Base-by-base conservation (phyloP, 2,329 filamentous ascomycete species). In the Verticillium nubilum region DNA sequence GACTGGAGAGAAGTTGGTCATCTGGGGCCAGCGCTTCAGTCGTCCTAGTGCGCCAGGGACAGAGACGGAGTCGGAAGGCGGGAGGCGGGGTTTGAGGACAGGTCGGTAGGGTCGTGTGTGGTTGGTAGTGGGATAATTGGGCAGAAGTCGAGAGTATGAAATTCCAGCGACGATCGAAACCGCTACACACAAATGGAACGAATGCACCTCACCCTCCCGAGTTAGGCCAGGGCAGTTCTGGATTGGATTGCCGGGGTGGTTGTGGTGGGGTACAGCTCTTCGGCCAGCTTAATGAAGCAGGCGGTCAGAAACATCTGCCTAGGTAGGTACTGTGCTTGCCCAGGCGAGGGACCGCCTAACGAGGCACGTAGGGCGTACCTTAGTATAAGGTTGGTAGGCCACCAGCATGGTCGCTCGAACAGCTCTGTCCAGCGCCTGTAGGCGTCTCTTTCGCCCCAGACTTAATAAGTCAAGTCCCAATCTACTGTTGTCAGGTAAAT, bases 1-100 rank as follows among this genome's bases (percentile, higher is more conserved):
- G 71, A 64, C 54, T 67, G 67, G 54, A 56, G 52, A 54, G 57
- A 52, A 17, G 54, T 13, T 26, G 54, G 29, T 27, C 27, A 53
- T 53, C 25, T 53, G 52, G 25, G 52, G 42, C 42, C 17, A 23
- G 42, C 42, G 19, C 42, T 25, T 23, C 42, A 19, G 19, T 50
- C 19, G 42, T 50, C 42, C 42, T 50, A 23, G n/a, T 50, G 42
- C 42, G 19, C 42, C 42, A 50, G 42, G 10, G 42, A 50, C 42
- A 26, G 19, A 23, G 19, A 19, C 42, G 19, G 10, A 23, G 42
- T n/a, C 42, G 42, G n/a, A 6, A 23, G 42, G 42, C 42, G 42
- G n/a, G 23, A 10, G n/a, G 42, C 12, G 12, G 35, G 42, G 10
- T n/a, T 23, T 10, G 19, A 50, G 42, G 9, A 23, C n/a, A 25